Base-by-base conservation (phyloP, 1,284 basidiomycete species). In the Pascua sp. region DNA sequence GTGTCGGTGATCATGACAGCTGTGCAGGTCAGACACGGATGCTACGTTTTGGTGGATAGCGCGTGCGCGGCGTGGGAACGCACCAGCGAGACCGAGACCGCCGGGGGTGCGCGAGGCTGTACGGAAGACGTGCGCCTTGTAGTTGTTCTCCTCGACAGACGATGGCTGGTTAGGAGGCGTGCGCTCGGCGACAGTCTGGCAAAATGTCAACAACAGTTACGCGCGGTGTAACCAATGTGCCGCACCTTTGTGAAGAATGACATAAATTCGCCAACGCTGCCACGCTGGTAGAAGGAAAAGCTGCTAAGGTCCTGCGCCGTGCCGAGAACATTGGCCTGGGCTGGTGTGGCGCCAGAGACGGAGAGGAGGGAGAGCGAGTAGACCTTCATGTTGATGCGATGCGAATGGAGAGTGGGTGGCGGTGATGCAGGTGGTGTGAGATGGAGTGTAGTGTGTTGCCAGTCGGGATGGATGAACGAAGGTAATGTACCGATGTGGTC, bases 191-290 rank as follows among this genome's bases (percentile, higher is more conserved):
- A 98, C 92, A 0, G 94, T 97, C 84, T 87, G 54, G 10, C 9
- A 13, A 43, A 50, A 11, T 24, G 37, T 45, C 38, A 41, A 16
- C 42, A 11, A 17, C 15, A 12, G n/a, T 24, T 4, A 12, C 17
- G 51, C 32, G 41, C 11, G 10, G 11, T 16, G 89, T 90, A 49
- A 93, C 86, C 7, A 3, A 32, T 32, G 24, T 32, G 24, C 11
- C 89, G 83, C 68, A 96, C 88, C 40, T 86, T 90, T 45, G 87
- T 85, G 76, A 96, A 88, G 81, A 97, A 82, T 66, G 91, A 90
- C 68, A 99, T 97, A 42, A 86, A 86, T 71, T 98, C 93, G 82
- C 98, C 95, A 10, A 98, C 82, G 71, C 96, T 97, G 41, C 91
- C 91, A 55, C 87, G 83, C 48, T 98, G 93, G 76, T 96, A 94